phyloP scores from a whole-genome alignment of 352 stramenopile species.

The Phytophthora parvispora region DNA sequence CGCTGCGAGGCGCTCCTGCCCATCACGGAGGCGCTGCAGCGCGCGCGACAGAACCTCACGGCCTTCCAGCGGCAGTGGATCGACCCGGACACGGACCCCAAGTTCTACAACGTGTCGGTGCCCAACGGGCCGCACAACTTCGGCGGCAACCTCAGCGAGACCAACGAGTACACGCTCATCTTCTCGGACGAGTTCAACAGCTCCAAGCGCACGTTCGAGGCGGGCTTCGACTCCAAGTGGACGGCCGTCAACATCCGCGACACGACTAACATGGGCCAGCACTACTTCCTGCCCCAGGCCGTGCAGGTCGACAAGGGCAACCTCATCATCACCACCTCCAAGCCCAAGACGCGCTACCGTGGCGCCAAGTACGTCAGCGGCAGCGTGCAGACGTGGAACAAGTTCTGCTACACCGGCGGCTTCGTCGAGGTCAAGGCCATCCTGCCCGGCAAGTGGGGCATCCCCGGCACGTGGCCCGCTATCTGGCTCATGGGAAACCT shows the following conservation, averaged over 20 bases:
- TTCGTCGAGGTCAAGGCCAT: conserved; percentile 96
- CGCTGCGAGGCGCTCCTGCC: conserved; percentile 29
- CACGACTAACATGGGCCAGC: conserved; percentile 95
- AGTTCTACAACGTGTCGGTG: conserved; percentile 57
- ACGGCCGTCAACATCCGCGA: conserved; percentile 97
- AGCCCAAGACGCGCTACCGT: conserved; percentile 85
- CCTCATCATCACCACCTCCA: conserved; percentile 94
- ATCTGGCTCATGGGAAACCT: conserved; percentile 99
- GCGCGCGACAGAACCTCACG: conserved; percentile 50
- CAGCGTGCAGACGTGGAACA: conserved; percentile 98
- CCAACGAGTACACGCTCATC: conserved; percentile 83
- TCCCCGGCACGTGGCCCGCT: conserved; percentile 97
- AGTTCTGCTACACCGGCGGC: conserved; percentile 99
- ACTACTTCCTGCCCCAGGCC: conserved; percentile 96
- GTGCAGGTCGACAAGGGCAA: conserved; percentile 95
- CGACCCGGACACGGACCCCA: conserved; percentile 77
- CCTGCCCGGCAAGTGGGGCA: conserved; percentile 95
- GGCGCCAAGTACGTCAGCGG: conserved; percentile 89
- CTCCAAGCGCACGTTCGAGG: conserved; percentile 93
- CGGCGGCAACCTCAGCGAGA: conserved; percentile 36
- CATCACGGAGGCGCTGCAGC: conserved; percentile 32
- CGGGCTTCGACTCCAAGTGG: conserved; percentile 97
- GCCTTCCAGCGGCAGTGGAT: conserved; percentile 68
- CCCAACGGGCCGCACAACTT: conserved; percentile 56
- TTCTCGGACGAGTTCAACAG: conserved; percentile 99